A percentile compares a stretch with the other conserved stretches of the same genome.
phyloP scores from a whole-genome alignment of 1,284 basidiomycete genomes.

The Apiotrichum veenhuisii region DNA sequence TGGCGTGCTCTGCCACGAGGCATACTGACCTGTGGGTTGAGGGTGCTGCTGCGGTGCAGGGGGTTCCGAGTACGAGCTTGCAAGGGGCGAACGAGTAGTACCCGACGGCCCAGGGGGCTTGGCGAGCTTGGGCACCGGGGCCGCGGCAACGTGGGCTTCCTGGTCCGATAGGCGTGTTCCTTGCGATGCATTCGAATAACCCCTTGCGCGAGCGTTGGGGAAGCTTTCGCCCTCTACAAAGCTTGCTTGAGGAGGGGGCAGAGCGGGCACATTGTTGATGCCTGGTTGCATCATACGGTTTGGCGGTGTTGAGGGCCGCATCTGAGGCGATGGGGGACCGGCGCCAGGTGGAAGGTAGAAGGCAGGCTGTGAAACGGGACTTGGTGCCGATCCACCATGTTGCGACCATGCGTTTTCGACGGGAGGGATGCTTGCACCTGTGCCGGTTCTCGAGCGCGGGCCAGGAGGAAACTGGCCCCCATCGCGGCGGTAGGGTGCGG shows the following conservation, averaged over 20 bases:
- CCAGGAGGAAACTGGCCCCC: not conserved
- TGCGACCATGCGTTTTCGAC: not conserved
- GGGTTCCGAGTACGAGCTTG: constrained; percentile 12
- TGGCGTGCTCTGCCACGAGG: not conserved
- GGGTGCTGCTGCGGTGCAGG: not conserved
- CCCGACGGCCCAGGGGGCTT: constrained; percentile 6
- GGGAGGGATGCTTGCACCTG: not conserved
- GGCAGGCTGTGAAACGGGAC: constrained; percentile 10
- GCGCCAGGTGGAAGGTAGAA: constrained; percentile 22
- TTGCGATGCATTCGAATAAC: constrained; percentile 17
- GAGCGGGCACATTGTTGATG: constrained; percentile 22
- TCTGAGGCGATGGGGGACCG: constrained; percentile 14
- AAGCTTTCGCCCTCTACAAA: constrained; percentile 1
- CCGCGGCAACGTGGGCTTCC: constrained; percentile 8
- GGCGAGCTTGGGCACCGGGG: constrained; percentile 5
- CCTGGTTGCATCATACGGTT: constrained; percentile 3
- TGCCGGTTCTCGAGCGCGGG: constrained; percentile 7
- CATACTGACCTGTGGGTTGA: not conserved
- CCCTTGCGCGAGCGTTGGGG: constrained; percentile 3
- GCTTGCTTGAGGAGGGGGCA: constrained; percentile 12
- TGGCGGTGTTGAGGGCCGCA: constrained; percentile 12
- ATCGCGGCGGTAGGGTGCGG: constrained; percentile 8
- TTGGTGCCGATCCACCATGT: not conserved
- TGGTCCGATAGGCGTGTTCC: constrained; percentile 15
- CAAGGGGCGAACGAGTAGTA: constrained; percentile 12